These are phyloP conservation scores for Cyclospora cayetanensis DNA, from an alignment of 169 alveolate genomes.

Conservation along the genomic window DNA sequence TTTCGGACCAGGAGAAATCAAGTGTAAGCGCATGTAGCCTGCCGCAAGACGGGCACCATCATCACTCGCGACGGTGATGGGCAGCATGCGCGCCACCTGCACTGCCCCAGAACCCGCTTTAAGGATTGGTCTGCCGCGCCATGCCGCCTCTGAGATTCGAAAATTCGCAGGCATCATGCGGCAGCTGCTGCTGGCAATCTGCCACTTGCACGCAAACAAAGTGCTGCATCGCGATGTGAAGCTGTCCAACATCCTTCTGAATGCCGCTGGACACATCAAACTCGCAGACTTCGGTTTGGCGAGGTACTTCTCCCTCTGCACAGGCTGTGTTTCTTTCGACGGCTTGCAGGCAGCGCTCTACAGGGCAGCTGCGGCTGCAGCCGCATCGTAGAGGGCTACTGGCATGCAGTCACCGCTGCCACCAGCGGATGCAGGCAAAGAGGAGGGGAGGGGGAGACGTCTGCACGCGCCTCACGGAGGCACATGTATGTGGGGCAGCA, in stretches of 20 bases:
- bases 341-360: too few species aligned
- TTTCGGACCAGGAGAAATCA: constrained; percentile 91
- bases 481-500: too few species aligned
- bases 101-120: too few species aligned
- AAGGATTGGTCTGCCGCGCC: too few species aligned
- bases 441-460: too few species aligned
- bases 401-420: neutral
- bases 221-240: constrained; percentile 78
- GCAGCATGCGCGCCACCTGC: too few species aligned
- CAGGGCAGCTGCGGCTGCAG: constrained; percentile 13
- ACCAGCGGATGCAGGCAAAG: neutral
- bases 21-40: too few species aligned
- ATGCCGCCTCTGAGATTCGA: too few species aligned
- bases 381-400: neutral
- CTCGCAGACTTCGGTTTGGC: constrained; percentile 94
- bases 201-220: neutral
- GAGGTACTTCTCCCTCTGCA: constrained; percentile 67
- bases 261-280: constrained; percentile 72
- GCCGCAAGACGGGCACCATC: constrained; percentile 79
- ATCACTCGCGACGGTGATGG: neutral
- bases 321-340: too few species aligned
- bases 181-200: constrained; percentile 14
- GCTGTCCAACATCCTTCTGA: constrained; percentile 83
- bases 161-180: constrained; percentile 61
- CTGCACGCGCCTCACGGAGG: too few species aligned